Percentiles rank a stretch among this genome's conserved stretches.
phyloP scores from a whole-genome alignment of 768 basidiomycete genomes.

The Calocybe indica region DNA sequence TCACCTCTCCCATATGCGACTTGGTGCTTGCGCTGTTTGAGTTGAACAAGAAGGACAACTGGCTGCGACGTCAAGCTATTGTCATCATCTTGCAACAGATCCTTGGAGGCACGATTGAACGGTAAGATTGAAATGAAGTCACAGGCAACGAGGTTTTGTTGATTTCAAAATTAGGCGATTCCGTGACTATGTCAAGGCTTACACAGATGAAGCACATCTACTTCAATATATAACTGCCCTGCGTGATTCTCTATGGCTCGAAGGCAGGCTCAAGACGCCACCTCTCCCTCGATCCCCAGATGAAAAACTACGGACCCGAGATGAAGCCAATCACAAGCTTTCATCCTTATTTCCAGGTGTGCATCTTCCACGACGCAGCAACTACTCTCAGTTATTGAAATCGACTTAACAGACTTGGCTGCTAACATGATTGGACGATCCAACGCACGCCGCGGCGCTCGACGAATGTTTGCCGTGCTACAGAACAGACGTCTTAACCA shows the following conservation, averaged over 20 bases:
- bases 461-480: slow-evolving; percentile 87
- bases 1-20: slow-evolving; percentile 93
- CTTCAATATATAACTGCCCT: slow-evolving; percentile 61
- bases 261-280: slow-evolving; percentile 64
- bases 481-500: slow-evolving; percentile 95
- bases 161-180: slow-evolving; percentile 58
- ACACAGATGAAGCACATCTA: slow-evolving; percentile 66
- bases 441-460: slow-evolving; percentile 89
- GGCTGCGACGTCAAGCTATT: slow-evolving; percentile 92
- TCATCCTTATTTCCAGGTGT: slow-evolving; percentile 88
- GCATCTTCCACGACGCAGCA: slow-evolving; percentile 2
- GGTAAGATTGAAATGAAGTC: slow-evolving; percentile 41
- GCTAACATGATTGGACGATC: slow-evolving; percentile 98
- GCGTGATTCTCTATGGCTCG: slow-evolving; percentile 78
- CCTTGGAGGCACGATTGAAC: slow-evolving; percentile 91
- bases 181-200: slow-evolving; percentile 64
- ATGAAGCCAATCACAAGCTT: slow-evolving; percentile 87
- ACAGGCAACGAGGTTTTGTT: background rate
- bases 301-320: slow-evolving; percentile 74
- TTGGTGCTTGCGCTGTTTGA: slow-evolving; percentile 91
- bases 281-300: slow-evolving; percentile 65
- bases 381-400: background rate
- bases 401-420: slow-evolving; percentile 61
- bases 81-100: slow-evolving; percentile 96
- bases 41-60: slow-evolving; percentile 93